A percentile compares a stretch with the other conserved stretches of the same genome.
phyloP scores from a whole-genome alignment of 129 eudicot genomes.

The Calendula officinalis region DNA sequence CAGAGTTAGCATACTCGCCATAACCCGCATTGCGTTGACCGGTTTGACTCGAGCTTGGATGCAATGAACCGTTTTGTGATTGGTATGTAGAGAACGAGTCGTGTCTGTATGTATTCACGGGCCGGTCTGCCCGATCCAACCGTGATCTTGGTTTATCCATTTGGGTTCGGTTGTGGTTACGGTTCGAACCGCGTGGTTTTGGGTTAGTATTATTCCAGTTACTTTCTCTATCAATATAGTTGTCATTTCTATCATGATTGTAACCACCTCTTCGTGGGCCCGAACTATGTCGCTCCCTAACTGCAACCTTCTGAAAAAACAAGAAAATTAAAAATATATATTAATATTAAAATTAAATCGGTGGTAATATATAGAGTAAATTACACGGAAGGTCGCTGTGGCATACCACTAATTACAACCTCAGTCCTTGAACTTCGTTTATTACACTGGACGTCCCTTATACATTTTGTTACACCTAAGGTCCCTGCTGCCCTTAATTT shows the following conservation, averaged over 20 bases:
- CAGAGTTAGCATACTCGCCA: slow-evolving; percentile 58
- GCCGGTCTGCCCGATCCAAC: slow-evolving; percentile 57
- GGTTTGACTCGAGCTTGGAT: slow-evolving; percentile 23
- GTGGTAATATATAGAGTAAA: no score
- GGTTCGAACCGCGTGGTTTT: slow-evolving; percentile 58
- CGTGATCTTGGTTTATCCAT: slow-evolving; percentile 56
- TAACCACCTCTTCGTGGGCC: slow-evolving; percentile 74
- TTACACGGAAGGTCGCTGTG: no score
- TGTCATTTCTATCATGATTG: slow-evolving; percentile 67
- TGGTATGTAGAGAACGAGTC: slow-evolving; percentile 52
- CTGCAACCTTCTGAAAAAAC: slow-evolving; percentile 57
- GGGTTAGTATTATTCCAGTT: slow-evolving; percentile 64
- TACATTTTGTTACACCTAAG: no score
- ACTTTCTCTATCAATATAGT: slow-evolving; percentile 70
- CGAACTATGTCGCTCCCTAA: slow-evolving; percentile 62
- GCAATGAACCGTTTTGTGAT: slow-evolving; percentile 48
- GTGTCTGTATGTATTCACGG: slow-evolving; percentile 58
- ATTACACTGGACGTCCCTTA: no score
- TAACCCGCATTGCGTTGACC: slow-evolving; percentile 48
- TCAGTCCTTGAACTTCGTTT: no score
- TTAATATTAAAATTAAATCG: neutral
- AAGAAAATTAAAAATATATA: neutral
- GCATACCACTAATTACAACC: no score
- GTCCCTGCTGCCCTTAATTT: no score
- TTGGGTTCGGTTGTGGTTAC: slow-evolving; percentile 61